Conservation (phyloP, 345 rosid species). For the Corchorus olitorius region DNA sequence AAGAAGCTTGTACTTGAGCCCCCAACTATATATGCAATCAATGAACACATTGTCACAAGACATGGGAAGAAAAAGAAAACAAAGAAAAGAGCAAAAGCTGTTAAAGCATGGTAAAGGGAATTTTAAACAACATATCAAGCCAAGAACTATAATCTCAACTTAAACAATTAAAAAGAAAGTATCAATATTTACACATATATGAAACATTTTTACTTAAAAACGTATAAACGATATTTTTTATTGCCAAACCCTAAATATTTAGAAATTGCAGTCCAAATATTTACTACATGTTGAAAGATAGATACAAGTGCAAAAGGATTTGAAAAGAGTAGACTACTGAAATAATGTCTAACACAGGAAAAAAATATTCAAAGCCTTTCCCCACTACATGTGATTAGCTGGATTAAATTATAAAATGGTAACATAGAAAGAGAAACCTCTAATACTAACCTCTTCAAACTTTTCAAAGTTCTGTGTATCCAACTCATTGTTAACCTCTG, state of each 20-base stretch:
- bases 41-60: not conserved
- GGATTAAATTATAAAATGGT: not conserved
- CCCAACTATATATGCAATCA: constrained; percentile 35
- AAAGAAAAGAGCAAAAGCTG: constrained; percentile 1
- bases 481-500: constrained; percentile 61
- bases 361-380: not conserved
- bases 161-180: no score
- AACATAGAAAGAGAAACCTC: not conserved
- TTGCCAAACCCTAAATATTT: no score
- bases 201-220: no score
- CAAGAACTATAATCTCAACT: not conserved
- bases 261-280: not conserved
- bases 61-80: not conserved
- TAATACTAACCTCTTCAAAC: constrained; percentile 61
- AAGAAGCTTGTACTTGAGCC: constrained; percentile 30
- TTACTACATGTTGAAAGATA: not conserved
- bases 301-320: not conserved
- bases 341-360: not conserved
- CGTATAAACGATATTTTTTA: no score
- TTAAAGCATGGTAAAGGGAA: not conserved
- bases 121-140: not conserved
- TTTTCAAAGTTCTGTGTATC: constrained; percentile 73
- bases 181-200: no score
- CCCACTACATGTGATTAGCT: not conserved
- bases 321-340: not conserved